Percentiles rank a stretch among this genome's conserved stretches.
Conservation (phyloP, 2,329 filamentous ascomycete genomes). For the Cytospora chrysosperma region DNA sequence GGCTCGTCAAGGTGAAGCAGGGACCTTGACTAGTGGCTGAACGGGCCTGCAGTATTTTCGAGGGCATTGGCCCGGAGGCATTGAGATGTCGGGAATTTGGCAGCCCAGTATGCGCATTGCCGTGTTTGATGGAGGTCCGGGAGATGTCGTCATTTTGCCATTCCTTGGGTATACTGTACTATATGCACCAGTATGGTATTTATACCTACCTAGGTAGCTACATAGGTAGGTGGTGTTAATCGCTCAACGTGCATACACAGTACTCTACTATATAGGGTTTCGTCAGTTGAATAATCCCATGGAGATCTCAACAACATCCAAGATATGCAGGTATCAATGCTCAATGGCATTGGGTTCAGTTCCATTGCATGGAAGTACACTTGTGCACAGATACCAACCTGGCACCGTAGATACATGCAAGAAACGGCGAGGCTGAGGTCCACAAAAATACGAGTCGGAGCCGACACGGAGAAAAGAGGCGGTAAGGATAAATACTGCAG, state of each 20-base stretch:
- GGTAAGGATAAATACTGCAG: conserved; percentile 10
- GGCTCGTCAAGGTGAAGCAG: conserved; percentile 10
- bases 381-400: too few relatives aligned
- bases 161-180: too few relatives aligned
- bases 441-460: conserved; percentile 16
- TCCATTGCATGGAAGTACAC: neutral
- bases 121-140: neutral
- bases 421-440: conserved; percentile 12
- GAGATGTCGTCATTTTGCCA: neutral
- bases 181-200: too few relatives aligned
- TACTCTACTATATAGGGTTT: too few relatives aligned
- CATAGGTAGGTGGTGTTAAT: too few relatives aligned
- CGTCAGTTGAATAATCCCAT: too few relatives aligned
- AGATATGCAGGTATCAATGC: neutral
- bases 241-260: neutral
- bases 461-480: conserved; percentile 17
- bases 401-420: neutral
- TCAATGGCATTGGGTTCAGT: conserved; percentile 1
- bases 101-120: neutral
- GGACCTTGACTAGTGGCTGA: conserved; percentile 9
- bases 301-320: too few relatives aligned
- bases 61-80: conserved; percentile 11
- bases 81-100: neutral
- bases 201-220: too few relatives aligned
- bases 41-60: conserved; percentile 9